A percentile compares a stretch with the other conserved stretches of the same genome.
Evolutionary conservation across 257 asterid genomes (phyloP).

Genomic region (Nicotiana knightiana): DNA sequence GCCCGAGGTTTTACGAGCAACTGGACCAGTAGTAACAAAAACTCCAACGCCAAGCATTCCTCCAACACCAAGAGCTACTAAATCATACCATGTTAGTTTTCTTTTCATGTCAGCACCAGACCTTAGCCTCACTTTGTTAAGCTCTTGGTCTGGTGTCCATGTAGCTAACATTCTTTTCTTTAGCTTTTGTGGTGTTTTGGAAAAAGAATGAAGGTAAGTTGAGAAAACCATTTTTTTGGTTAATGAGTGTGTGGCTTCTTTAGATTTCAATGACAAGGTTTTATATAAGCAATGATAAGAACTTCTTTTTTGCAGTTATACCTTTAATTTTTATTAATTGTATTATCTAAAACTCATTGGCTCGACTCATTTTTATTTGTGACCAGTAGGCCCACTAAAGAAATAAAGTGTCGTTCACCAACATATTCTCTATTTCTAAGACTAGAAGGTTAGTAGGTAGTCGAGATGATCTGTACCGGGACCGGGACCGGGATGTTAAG

Average conservation of each 20-base stretch:
- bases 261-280: not conserved
- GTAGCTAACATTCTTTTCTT: constrained; percentile 23
- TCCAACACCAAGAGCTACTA: constrained; percentile 36
- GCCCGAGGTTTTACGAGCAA: constrained; percentile 25
- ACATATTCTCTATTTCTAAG: too few relatives aligned
- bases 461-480: too few relatives aligned
- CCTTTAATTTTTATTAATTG: too few relatives aligned
- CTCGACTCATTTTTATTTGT: too few relatives aligned
- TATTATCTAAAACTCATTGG: too few relatives aligned
- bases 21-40: constrained; percentile 37
- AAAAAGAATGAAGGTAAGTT: constrained; percentile 27
- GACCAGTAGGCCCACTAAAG: too few relatives aligned
- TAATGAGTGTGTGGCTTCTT: not conserved
- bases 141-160: constrained; percentile 40
- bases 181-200: constrained; percentile 28
- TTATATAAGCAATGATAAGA: constrained; percentile 1
- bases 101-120: constrained; percentile 46
- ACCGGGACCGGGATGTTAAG: too few relatives aligned
- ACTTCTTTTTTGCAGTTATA: not conserved
- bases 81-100: constrained; percentile 34
- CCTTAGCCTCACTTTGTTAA: constrained; percentile 32
- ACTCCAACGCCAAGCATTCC: constrained; percentile 51
- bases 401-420: too few relatives aligned
- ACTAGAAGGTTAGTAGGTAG: too few relatives aligned
- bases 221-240: constrained; percentile 10